Percentiles rank a stretch among this genome's conserved stretches.
Conservation (phyloP, 345 rosid genomes). For the Citrus trifoliata region DNA sequence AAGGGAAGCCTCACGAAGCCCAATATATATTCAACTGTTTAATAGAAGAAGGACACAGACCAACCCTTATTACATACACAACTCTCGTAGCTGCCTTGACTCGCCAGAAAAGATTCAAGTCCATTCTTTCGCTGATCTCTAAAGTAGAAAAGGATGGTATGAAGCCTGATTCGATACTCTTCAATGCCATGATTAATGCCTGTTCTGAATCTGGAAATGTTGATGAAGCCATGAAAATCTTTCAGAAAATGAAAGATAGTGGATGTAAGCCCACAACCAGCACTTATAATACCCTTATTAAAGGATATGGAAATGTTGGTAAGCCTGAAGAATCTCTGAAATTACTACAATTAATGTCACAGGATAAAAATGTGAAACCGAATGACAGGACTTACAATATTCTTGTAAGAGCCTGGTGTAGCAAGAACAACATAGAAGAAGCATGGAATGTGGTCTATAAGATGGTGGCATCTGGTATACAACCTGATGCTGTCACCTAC, state of each 20-base stretch:
- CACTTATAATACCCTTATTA: conserved; percentile 83
- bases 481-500: conserved; percentile 82
- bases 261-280: conserved; percentile 81
- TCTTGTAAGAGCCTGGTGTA: conserved; percentile 83
- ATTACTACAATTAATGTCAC: conserved; percentile 55
- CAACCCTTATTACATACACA: conserved; percentile 82
- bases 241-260: conserved; percentile 69
- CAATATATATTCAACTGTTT: conserved; percentile 55
- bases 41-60: conserved; percentile 78
- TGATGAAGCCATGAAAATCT: conserved; percentile 73
- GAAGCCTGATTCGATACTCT: conserved; percentile 85
- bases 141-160: conserved; percentile 69
- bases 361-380: conserved; percentile 56
- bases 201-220: conserved; percentile 79
- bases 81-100: conserved; percentile 74
- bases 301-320: conserved; percentile 77
- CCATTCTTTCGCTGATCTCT: conserved; percentile 57
- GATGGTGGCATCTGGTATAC: conserved; percentile 64
- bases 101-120: conserved; percentile 52
- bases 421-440: conserved; percentile 51
- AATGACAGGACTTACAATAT: conserved; percentile 78
- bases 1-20: conserved; percentile 79
- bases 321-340: conserved; percentile 71
- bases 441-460: conserved; percentile 76
- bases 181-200: conserved; percentile 90